Evolutionary conservation across 495 filamentous ascomycete species (phyloP).

Genomic region (Evernia prunastri): DNA sequence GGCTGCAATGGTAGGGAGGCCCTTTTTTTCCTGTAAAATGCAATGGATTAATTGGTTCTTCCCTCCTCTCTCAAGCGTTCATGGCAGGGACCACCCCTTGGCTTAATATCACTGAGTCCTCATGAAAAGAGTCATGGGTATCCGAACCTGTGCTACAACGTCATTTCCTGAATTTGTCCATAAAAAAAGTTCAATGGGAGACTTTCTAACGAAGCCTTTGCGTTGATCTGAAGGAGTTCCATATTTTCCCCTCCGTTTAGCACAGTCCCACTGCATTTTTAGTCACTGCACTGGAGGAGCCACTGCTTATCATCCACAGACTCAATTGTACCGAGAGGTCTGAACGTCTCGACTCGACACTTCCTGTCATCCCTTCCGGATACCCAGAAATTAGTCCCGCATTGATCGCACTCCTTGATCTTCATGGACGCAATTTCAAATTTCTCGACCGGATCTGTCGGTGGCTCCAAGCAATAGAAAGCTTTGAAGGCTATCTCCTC

Average conservation of each 20-base stretch:
- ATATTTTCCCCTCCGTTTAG: background rate
- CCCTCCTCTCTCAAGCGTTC: background rate
- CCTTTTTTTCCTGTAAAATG: background rate
- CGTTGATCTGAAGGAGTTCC: background rate
- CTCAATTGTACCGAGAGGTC: background rate
- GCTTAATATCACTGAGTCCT: background rate
- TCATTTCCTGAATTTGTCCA: background rate
- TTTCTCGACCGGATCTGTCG: conserved; percentile 2
- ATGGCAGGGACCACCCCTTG: background rate
- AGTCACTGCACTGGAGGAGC: conserved; percentile 1
- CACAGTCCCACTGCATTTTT: background rate
- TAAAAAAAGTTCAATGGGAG: background rate
- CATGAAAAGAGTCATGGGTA: background rate
- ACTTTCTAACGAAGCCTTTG: background rate
- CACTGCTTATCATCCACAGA: conserved; percentile 2
- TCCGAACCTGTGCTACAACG: background rate
- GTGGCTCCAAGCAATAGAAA: background rate
- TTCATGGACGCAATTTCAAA: conserved; percentile 6
- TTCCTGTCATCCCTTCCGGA: conserved; percentile 7
- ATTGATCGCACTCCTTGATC: background rate
- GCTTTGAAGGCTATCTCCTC: conserved; percentile 2
- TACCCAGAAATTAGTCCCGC: background rate
- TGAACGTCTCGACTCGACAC: conserved; percentile 3
- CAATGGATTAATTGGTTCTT: background rate
- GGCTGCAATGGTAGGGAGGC: background rate